These are phyloP conservation scores for Plantago ovata DNA, from an alignment of 257 asterid species.

Conservation along the genomic window DNA sequence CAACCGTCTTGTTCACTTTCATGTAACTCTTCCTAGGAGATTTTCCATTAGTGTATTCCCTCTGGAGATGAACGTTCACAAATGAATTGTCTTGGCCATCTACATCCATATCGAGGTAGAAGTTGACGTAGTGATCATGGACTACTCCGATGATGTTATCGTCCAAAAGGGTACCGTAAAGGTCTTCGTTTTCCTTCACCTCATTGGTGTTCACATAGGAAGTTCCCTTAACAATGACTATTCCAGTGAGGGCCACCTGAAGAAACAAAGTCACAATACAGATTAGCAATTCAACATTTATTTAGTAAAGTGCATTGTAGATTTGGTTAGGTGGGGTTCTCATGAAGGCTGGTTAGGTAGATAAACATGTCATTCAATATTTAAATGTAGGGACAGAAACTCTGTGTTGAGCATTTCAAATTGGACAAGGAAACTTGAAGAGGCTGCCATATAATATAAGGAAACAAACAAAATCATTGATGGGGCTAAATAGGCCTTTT, in stretches of 20 bases:
- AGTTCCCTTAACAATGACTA: constrained; percentile 89
- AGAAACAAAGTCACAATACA: not conserved
- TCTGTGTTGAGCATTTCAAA: no score
- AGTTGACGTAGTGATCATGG: constrained; percentile 87
- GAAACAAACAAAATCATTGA: no score
- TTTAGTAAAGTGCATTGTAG: no score
- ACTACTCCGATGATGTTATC: constrained; percentile 86
- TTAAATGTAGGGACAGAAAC: not conserved
- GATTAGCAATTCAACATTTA: not conserved
- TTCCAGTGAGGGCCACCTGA: constrained; percentile 86
- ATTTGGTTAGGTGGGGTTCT: no score
- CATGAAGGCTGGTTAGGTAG: not conserved
- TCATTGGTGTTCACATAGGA: constrained; percentile 63
- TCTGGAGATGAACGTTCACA: constrained; percentile 73
- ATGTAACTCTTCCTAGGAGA: constrained; percentile 82
- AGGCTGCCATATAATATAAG: no score
- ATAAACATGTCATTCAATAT: not conserved
- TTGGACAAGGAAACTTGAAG: no score
- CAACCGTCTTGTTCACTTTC: constrained; percentile 66
- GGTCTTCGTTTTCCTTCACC: constrained; percentile 53
- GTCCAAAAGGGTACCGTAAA: constrained; percentile 70
- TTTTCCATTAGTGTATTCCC: constrained; percentile 49
- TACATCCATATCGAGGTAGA: constrained; percentile 85
- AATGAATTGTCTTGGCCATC: constrained; percentile 80
- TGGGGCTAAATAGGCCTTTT: no score